Conservation (phyloP, 2,329 filamentous ascomycete genomes). For the Rhytidhysteron rufulum region DNA sequence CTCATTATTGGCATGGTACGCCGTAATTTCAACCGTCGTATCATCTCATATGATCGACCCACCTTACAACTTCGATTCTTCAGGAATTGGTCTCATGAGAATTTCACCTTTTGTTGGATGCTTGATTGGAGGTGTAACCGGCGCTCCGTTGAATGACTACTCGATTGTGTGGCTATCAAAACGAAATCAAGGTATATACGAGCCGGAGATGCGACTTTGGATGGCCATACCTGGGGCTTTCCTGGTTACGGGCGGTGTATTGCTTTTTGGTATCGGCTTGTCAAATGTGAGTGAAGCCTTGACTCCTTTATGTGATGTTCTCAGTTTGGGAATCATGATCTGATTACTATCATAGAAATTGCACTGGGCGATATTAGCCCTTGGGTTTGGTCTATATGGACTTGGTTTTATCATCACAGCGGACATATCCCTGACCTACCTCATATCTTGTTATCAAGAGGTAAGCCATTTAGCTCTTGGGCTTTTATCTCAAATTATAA, state of each 20-base stretch:
- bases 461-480: no score
- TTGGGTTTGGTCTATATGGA: conserved; percentile 37
- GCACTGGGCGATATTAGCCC: conserved; percentile 25
- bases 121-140: conserved; percentile 29
- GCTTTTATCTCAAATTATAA: not conserved
- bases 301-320: conserved; percentile 25
- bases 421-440: conserved; percentile 37
- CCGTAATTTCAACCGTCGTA: conserved; percentile 35
- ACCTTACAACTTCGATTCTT: conserved; percentile 40
- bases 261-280: conserved; percentile 38
- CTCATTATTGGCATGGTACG: conserved; percentile 35
- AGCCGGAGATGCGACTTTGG: conserved; percentile 46
- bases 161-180: conserved; percentile 33
- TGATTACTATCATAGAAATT: no score
- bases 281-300: conserved; percentile 17
- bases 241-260: conserved; percentile 30
- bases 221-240: conserved; percentile 30
- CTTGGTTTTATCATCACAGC: conserved; percentile 33
- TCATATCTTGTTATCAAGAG: conserved; percentile 30
- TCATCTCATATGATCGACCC: conserved; percentile 34
- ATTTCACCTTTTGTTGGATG: conserved; percentile 40
- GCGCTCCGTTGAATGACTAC: conserved; percentile 35
- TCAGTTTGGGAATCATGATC: no score
- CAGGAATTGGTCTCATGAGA: conserved; percentile 38
- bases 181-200: conserved; percentile 39